Evolutionary conservation across 257 asterid species (phyloP).

Genomic region (Handroanthus guayacan): DNA sequence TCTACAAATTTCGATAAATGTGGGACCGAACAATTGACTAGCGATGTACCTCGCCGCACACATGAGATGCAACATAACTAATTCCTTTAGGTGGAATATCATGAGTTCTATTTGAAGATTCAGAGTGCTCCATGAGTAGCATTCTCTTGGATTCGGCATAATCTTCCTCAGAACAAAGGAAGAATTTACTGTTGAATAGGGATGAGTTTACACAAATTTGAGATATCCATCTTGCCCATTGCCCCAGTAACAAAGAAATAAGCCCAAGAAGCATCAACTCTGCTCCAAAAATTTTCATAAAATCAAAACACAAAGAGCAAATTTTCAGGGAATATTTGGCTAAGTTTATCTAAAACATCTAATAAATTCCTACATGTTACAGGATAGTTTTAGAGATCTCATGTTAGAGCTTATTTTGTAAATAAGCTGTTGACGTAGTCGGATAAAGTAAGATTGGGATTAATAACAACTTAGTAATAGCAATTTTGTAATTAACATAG

Average conservation of each 20-base stretch:
- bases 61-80: constrained; percentile 50
- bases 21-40: background rate
- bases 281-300: constrained; percentile 38
- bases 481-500: no score
- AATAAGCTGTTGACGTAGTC: no score
- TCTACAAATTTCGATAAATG: background rate
- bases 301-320: background rate
- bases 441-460: no score
- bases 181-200: constrained; percentile 79
- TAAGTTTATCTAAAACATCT: no score
- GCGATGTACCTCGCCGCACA: constrained; percentile 70
- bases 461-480: no score
- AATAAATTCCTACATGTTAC: no score
- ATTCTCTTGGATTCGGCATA: constrained; percentile 46
- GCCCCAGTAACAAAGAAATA: constrained; percentile 85
- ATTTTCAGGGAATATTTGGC: no score
- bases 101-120: constrained; percentile 46
- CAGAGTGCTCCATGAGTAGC: constrained; percentile 33
- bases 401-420: no score
- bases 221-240: constrained; percentile 86
- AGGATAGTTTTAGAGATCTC: no score
- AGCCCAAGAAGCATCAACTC: constrained; percentile 94
- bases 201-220: constrained; percentile 83
- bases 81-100: constrained; percentile 60
- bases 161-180: constrained; percentile 71